Base-by-base conservation (phyloP, 352 stramenopile genomes). In the Globisporangium radiosum region DNA sequence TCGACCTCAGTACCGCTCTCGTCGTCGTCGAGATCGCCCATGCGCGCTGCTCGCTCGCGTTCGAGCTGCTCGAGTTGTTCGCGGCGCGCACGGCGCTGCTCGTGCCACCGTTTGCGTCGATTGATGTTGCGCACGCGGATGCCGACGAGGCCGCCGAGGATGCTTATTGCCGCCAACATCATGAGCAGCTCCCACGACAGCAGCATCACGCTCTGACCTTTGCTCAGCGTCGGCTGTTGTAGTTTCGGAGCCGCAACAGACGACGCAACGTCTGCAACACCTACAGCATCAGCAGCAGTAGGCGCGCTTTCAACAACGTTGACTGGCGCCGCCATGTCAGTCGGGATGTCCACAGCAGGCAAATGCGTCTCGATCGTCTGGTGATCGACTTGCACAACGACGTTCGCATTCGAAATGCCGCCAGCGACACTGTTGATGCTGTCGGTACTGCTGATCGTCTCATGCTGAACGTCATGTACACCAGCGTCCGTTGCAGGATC, bases 21-120 rank as follows among this genome's bases (percentile, higher is more conserved):
- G 42, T 71, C 65, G 7, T 78, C 65, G 25, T 65, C 55, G 25
- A 33, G 25, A 33, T 44, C 70, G 44, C 10, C 54, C 59, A 61
- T 11, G 1, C 48, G 59, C 49, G 19, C 56, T 19, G 25, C 60
- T 43, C 39, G 68, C 58, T 69, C 66, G 55, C 55, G 59, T 59
- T 60, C 68, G 13, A 64, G 25, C 38, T 68, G 52, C 5, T 59
- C 70, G 25, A 69, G 72, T 10, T 61, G 60, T 9, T 75, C 64
- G 13, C 76, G 76, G 17, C 60, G 62, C 37, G 70, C 71, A 4
- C 62, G 64, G 54, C 74, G 73, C 37, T 73, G 44, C 7, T 70
- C 71, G 47, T 76, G 77, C 76, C 73, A 78, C 7, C 36, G 70
- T 42, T 84, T 87, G 37, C 76, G 72, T n/a, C 68, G 74, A 49